These are phyloP conservation scores for Epichloe sylvatica DNA, from an alignment of 2,329 filamentous ascomycete species.

Conservation along the genomic window DNA sequence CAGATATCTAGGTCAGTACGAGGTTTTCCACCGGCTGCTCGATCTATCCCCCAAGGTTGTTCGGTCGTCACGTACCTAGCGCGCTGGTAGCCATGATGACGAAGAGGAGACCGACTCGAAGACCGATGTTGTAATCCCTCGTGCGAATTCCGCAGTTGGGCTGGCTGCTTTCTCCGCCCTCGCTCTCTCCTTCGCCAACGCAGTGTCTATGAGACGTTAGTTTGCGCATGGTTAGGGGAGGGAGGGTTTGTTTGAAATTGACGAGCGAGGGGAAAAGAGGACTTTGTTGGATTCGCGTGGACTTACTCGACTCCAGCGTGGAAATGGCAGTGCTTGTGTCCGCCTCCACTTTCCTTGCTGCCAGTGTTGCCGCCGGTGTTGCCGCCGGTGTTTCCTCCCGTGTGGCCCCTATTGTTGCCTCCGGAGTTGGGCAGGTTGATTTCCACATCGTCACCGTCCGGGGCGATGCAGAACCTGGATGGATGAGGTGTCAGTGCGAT, in stretches of 20 bases:
- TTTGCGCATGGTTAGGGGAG: neutral
- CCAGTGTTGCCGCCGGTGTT: neutral
- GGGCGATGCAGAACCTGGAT: conserved; percentile 46
- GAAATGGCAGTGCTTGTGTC: conserved; percentile 36
- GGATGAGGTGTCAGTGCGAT: neutral
- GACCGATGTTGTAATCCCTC: conserved; percentile 50
- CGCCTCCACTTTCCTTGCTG: conserved; percentile 4
- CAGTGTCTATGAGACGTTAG: conserved; percentile 35
- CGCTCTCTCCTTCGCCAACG: conserved; percentile 32
- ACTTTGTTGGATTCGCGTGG: neutral
- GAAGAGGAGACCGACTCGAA: conserved; percentile 59
- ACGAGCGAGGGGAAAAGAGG: neutral
- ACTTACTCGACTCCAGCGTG: conserved; percentile 61
- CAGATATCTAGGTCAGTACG: no score
- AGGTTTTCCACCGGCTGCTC: neutral
- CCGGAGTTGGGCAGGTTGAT: conserved; percentile 25
- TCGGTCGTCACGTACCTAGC: conserved; percentile 33
- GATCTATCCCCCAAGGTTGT: neutral
- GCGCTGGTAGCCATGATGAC: conserved; percentile 55
- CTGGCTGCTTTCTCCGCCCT: conserved; percentile 10
- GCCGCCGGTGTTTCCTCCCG: conserved; percentile 2
- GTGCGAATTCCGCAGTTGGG: conserved; percentile 29
- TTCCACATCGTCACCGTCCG: conserved; percentile 46
- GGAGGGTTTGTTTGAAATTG: neutral
- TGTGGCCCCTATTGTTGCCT: conserved; percentile 9